Percentiles rank a stretch among this genome's conserved stretches.
Evolutionary conservation across 176 grass and related monocot species (phyloP).

Genomic region (Triticum turgidum): DNA sequence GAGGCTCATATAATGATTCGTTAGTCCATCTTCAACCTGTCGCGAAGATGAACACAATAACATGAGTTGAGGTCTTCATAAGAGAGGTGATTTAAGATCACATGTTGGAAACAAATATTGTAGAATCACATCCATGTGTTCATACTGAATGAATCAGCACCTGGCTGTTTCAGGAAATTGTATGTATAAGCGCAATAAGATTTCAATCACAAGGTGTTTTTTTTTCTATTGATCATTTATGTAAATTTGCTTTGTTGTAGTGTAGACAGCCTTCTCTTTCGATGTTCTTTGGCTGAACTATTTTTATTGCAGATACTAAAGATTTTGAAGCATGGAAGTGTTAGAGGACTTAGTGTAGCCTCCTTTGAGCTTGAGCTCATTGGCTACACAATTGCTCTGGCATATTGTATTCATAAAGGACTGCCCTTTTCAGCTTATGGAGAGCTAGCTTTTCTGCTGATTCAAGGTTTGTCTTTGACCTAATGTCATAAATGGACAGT

Average conservation of each 20-base stretch:
- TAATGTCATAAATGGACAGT: background rate
- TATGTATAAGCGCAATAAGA: background rate
- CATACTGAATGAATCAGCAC: background rate
- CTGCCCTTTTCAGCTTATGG: conserved; percentile 96
- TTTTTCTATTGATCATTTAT: background rate
- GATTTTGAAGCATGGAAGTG: conserved; percentile 87
- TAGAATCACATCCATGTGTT: background rate
- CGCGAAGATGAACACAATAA: conserved; percentile 6
- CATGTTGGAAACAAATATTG: background rate
- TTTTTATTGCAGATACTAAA: conserved; percentile 66
- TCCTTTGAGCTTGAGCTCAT: conserved; percentile 94
- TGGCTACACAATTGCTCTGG: conserved; percentile 94
- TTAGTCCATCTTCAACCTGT: background rate
- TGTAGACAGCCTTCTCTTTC: background rate
- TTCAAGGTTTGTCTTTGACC: conserved; percentile 65
- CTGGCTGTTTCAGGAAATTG: background rate
- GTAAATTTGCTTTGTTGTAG: background rate
- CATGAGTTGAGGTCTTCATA: background rate
- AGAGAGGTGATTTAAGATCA: conserved; percentile 1
- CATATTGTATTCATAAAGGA: conserved; percentile 97
- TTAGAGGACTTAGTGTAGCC: conserved; percentile 83
- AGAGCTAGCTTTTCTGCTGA: conserved; percentile 84
- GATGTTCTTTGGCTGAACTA: background rate
- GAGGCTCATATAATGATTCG: background rate
- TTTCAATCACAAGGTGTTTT: background rate